Percentiles rank a stretch among this genome's conserved stretches.
phyloP scores from a whole-genome alignment of 1,284 basidiomycete species.

The Mycocalia duriaeana region DNA sequence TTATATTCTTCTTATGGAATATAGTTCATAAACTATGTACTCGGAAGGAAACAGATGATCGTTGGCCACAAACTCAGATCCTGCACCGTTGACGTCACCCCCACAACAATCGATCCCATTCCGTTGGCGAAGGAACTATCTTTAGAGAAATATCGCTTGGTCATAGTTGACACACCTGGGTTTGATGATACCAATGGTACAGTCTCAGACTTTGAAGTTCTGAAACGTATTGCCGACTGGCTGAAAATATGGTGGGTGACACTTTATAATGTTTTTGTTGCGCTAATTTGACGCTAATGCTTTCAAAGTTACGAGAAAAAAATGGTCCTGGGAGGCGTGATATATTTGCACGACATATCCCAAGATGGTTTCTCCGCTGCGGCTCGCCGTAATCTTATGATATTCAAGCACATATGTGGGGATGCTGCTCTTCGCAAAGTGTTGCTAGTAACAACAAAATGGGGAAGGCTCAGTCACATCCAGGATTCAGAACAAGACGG shows the following conservation, averaged over 20 bases:
- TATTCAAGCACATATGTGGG: slow-evolving; percentile 21
- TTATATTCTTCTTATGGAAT: neutral
- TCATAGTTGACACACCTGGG: slow-evolving; percentile 16
- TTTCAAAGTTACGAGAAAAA: slow-evolving; percentile 11
- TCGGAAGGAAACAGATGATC: neutral
- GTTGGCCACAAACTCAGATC: neutral
- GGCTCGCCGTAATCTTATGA: slow-evolving; percentile 13
- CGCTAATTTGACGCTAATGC: neutral
- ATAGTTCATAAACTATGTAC: neutral
- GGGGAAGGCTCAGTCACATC: slow-evolving; percentile 7
- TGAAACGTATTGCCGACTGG: slow-evolving; percentile 15
- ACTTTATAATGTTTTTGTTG: neutral
- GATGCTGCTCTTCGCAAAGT: slow-evolving; percentile 15
- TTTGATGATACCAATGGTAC: slow-evolving; percentile 12
- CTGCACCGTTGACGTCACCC: neutral
- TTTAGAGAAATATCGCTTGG: slow-evolving; percentile 2
- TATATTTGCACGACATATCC: slow-evolving; percentile 25
- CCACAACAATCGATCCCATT: neutral
- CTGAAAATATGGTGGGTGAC: slow-evolving; percentile 17
- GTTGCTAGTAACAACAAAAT: slow-evolving; percentile 19
- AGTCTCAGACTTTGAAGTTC: slow-evolving; percentile 9
- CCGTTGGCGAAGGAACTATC: neutral
- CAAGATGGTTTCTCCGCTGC: slow-evolving; percentile 16
- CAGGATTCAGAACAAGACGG: too few species aligned
- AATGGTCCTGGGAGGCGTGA: slow-evolving; percentile 19